Evolutionary conservation across 352 stramenopile species (phyloP).

Genomic region (Phytophthora constricta): DNA sequence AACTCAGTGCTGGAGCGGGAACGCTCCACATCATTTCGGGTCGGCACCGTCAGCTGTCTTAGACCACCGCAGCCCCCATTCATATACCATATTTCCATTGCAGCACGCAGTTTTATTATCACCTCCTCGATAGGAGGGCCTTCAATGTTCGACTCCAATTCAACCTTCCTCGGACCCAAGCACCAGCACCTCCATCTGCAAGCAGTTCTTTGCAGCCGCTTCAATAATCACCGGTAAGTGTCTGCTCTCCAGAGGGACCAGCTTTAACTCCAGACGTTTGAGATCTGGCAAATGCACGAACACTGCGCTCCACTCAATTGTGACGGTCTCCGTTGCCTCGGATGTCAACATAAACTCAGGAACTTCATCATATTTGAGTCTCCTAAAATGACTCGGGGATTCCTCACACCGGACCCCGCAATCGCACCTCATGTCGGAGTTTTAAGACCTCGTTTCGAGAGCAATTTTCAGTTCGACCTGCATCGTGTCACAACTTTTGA

Average conservation of each 20-base stretch:
- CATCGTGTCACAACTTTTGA: too few species aligned
- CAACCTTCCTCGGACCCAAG: conserved; percentile 13
- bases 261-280: conserved; percentile 19
- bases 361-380: too few species aligned
- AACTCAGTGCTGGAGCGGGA: conserved; percentile 15
- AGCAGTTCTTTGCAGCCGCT: conserved; percentile 18
- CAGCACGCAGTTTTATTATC: conserved; percentile 16
- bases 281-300: conserved; percentile 15
- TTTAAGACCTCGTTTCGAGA: too few species aligned
- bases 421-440: too few species aligned
- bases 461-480: too few species aligned
- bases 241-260: conserved; percentile 19
- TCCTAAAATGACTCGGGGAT: too few species aligned
- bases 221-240: conserved; percentile 21
- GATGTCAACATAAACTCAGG: too few species aligned
- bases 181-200: conserved; percentile 23
- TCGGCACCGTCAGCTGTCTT: conserved; percentile 28
- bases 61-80: conserved; percentile 16
- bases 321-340: conserved; percentile 10
- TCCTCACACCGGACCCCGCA: too few species aligned
- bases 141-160: neutral
- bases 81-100: conserved; percentile 23
- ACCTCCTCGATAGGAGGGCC: conserved; percentile 2
- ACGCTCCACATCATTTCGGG: conserved; percentile 10
- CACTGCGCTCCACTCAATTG: conserved; percentile 20